Conservation (phyloP, 1,284 basidiomycete species). For the Coniferiporia sulphurascens region DNA sequence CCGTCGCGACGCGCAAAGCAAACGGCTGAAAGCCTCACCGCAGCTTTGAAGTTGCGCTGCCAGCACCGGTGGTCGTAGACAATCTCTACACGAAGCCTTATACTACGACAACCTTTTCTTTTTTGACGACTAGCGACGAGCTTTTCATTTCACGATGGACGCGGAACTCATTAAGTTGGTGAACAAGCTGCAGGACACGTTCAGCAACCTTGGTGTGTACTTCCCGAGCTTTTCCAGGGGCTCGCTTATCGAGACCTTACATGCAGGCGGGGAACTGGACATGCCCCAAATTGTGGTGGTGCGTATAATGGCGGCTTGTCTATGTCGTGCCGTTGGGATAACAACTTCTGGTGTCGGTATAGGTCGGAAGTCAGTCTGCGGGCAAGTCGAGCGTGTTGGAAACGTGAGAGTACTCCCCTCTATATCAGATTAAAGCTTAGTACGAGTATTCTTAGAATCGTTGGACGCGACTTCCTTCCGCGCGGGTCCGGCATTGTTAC, state of each 20-base stretch:
- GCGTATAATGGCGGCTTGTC: slow-evolving; percentile 20
- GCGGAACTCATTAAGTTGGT: slow-evolving; percentile 93
- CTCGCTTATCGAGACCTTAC: slow-evolving; percentile 13
- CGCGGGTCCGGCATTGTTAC: slow-evolving; percentile 94
- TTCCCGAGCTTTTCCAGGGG: not conserved
- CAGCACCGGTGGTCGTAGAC: no score
- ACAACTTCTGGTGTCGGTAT: not conserved
- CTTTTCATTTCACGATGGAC: slow-evolving; percentile 42
- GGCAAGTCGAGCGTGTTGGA: slow-evolving; percentile 85
- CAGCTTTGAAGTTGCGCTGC: no score
- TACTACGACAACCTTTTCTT: not conserved
- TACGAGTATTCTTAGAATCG: slow-evolving; percentile 55
- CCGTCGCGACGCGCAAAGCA: slow-evolving; percentile 13
- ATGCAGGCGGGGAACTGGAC: slow-evolving; percentile 74
- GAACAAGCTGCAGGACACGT: slow-evolving; percentile 92
- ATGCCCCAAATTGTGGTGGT: slow-evolving; percentile 84
- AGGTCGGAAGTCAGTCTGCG: slow-evolving; percentile 85
- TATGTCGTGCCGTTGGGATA: not conserved
- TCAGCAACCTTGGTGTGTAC: slow-evolving; percentile 70
- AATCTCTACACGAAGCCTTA: no score
- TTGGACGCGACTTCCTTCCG: slow-evolving; percentile 94
- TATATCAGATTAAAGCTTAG: not conserved
- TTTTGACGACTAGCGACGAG: slow-evolving; percentile 12
- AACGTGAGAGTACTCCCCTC: slow-evolving; percentile 48
- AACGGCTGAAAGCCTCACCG: not conserved